Evolutionary conservation across 2,329 filamentous ascomycete genomes (phyloP).

Genomic region (Fusarium pininemorale): DNA sequence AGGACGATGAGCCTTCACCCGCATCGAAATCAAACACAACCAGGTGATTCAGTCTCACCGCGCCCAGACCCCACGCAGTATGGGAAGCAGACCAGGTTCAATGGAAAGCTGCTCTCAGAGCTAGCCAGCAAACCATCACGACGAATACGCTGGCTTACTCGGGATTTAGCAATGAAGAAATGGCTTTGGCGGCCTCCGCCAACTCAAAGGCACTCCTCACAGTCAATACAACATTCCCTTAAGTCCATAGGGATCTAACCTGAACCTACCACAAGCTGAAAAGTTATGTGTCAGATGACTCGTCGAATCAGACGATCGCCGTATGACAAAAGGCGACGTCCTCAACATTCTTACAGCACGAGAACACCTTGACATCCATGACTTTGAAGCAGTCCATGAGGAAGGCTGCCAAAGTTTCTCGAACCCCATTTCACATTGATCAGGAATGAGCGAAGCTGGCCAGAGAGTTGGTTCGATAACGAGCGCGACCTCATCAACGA

Average conservation of each 20-base stretch:
- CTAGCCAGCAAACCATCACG: neutral
- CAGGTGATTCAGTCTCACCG: too few relatives aligned
- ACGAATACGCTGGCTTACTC: neutral
- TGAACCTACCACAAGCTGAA: neutral
- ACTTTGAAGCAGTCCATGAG: too few relatives aligned
- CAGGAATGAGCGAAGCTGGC: too few relatives aligned
- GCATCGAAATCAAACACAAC: too few relatives aligned
- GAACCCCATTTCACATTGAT: too few relatives aligned
- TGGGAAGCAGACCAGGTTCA: rapidly evolving
- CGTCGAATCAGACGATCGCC: neutral
- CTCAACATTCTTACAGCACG: too few relatives aligned
- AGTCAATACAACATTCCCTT: neutral
- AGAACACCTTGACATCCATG: too few relatives aligned
- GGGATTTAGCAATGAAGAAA: neutral
- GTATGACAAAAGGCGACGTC: too few relatives aligned
- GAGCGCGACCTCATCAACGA: neutral
- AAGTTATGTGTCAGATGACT: neutral
- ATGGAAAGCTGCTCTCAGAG: neutral
- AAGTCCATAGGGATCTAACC: neutral
- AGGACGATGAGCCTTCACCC: too few relatives aligned
- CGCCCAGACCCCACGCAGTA: too few relatives aligned
- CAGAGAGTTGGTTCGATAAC: neutral
- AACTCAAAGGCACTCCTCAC: neutral
- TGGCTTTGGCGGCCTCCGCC: neutral
- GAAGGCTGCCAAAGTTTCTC: too few relatives aligned